A percentile compares a stretch with the other conserved stretches of the same genome.
Evolutionary conservation across 2,329 filamentous ascomycete species (phyloP).

Genomic region (Epichloe amarillans): DNA sequence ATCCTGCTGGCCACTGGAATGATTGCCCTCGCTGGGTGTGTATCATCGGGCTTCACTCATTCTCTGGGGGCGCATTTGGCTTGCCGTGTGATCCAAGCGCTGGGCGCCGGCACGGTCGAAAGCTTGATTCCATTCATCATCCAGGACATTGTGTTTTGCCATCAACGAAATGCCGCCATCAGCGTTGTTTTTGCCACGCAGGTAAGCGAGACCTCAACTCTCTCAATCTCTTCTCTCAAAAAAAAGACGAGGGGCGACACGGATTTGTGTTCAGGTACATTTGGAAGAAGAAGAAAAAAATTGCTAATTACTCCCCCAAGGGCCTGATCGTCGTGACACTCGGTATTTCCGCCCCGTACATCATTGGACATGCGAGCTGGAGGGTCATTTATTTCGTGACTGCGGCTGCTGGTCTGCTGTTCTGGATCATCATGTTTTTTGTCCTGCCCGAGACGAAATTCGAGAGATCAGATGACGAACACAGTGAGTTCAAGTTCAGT

Average conservation of each 20-base stretch:
- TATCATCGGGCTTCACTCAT: neutral
- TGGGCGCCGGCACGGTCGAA: slow-evolving; percentile 1
- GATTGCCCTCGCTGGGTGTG: neutral
- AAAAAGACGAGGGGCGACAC: no score
- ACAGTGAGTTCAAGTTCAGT: neutral
- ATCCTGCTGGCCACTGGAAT: neutral
- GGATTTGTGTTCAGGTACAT: no score
- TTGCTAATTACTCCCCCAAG: neutral
- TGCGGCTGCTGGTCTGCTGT: neutral
- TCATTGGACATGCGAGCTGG: slow-evolving; percentile 1
- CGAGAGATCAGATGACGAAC: neutral
- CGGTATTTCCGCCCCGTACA: neutral
- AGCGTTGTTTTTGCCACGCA: slow-evolving; percentile 1
- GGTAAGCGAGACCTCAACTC: neutral
- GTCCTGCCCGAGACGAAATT: slow-evolving; percentile 2
- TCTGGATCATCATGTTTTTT: slow-evolving; percentile 1
- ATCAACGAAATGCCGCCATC: slow-evolving; percentile 1
- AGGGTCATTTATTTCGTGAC: slow-evolving; percentile 2
- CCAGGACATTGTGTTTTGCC: slow-evolving; percentile 2
- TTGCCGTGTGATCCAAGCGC: slow-evolving; percentile 1
- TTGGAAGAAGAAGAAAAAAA: no score
- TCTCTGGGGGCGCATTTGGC: neutral
- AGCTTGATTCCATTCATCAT: slow-evolving; percentile 3
- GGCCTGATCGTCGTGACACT: neutral
- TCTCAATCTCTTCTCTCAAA: neutral